These are phyloP conservation scores for Cladophialophora psammophila DNA, from an alignment of 2,329 filamentous ascomycete species.

Conservation along the genomic window DNA sequence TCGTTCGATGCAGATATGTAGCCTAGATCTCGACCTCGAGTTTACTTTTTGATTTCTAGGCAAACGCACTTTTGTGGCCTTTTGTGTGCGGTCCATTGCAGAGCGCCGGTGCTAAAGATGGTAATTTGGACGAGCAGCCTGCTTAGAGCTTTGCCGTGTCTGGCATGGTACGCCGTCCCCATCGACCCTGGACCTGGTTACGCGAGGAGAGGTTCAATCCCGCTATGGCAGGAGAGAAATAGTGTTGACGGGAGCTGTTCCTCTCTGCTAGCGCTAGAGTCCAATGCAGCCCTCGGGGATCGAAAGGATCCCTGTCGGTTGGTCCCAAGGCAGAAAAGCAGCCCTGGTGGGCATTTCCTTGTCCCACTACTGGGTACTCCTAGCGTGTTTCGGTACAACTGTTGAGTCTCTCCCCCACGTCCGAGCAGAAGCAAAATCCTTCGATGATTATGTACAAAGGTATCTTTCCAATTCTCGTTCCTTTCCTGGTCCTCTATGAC, in stretches of 20 bases:
- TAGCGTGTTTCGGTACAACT: background rate
- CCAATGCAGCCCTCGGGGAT: background rate
- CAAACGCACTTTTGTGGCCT: background rate
- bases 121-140: background rate
- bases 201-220: background rate
- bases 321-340: background rate
- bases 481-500: background rate
- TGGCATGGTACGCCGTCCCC: background rate
- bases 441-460: conserved; percentile 24
- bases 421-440: background rate
- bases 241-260: background rate
- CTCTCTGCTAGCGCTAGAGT: conserved; percentile 1
- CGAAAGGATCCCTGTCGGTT: background rate
- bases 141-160: conserved; percentile 5
- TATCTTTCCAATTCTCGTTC: background rate
- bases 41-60: background rate
- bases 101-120: background rate
- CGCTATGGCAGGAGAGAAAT: background rate
- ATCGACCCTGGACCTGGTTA: background rate
- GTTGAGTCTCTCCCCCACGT: background rate
- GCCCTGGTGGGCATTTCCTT: background rate
- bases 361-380: background rate
- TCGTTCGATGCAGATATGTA: background rate
- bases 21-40: background rate
- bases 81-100: background rate